Percentiles rank a stretch among this genome's conserved stretches.
Evolutionary conservation across 306 rosid genomes (phyloP).

Genomic region (Bauhinia variegata): DNA sequence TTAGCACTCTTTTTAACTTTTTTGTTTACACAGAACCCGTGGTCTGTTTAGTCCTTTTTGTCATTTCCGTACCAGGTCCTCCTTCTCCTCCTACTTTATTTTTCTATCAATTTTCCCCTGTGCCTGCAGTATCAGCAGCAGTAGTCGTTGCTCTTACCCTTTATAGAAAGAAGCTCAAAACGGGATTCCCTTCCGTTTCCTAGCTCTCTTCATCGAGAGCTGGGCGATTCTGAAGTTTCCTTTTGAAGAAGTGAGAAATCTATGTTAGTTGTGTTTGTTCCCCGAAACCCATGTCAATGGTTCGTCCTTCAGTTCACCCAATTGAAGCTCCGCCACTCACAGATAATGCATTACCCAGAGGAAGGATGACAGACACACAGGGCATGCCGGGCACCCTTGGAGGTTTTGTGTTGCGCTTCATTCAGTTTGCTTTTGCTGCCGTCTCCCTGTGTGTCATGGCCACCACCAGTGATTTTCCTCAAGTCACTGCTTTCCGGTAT

Average conservation of each 20-base stretch:
- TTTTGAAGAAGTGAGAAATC: background rate
- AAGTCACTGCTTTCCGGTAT: constrained; percentile 61
- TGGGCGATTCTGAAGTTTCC: background rate
- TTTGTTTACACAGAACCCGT: too few relatives aligned
- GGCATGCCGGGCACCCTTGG: constrained; percentile 60
- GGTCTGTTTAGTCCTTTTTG: too few relatives aligned
- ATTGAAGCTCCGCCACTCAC: constrained; percentile 43
- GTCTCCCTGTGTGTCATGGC: constrained; percentile 51
- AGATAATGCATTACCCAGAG: constrained; percentile 40
- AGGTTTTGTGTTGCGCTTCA: constrained; percentile 46
- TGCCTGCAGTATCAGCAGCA: too few relatives aligned
- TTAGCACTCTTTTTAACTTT: too few relatives aligned
- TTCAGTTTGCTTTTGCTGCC: constrained; percentile 49
- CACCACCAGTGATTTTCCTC: constrained; percentile 53
- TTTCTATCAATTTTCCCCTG: too few relatives aligned
- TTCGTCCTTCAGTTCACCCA: constrained; percentile 53
- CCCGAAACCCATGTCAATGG: constrained; percentile 33
- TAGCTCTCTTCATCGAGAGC: background rate
- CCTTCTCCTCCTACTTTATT: too few relatives aligned
- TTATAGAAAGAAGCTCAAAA: too few relatives aligned
- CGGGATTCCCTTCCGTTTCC: background rate
- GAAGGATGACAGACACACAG: constrained; percentile 43
- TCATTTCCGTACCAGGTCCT: too few relatives aligned
- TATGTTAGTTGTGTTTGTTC: background rate
- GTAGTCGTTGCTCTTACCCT: too few relatives aligned